Percentiles rank a stretch among this genome's conserved stretches.
Evolutionary conservation across 2,329 filamentous ascomycete species (phyloP).

Genomic region (Aquanectria penicillioides): DNA sequence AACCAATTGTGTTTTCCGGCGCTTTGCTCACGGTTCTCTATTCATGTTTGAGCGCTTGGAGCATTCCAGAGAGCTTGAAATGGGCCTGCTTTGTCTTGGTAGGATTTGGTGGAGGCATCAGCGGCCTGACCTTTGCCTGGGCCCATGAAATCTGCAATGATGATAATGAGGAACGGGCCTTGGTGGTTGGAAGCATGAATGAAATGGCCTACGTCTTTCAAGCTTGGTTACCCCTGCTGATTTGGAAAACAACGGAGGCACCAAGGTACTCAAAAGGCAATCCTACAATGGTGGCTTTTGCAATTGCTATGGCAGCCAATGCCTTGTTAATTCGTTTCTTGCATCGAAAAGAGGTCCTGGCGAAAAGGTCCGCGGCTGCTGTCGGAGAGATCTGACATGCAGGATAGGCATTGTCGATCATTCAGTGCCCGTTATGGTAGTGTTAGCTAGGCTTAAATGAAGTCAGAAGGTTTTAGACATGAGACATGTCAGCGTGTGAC

Average conservation of each 20-base stretch:
- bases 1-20: constrained; percentile 67
- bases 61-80: constrained; percentile 63
- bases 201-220: constrained; percentile 76
- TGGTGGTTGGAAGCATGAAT: constrained; percentile 75
- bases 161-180: constrained; percentile 71
- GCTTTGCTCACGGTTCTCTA: constrained; percentile 52
- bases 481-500: no score
- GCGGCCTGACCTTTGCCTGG: constrained; percentile 59
- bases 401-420: no score
- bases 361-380: constrained; percentile 12
- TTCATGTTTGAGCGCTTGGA: constrained; percentile 54
- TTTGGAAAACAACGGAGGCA: constrained; percentile 73
- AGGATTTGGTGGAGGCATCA: constrained; percentile 60
- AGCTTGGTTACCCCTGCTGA: constrained; percentile 73
- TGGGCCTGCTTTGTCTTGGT: constrained; percentile 71
- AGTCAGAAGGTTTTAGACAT: no score
- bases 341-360: constrained; percentile 53
- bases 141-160: constrained; percentile 60
- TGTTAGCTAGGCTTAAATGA: no score
- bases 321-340: constrained; percentile 59
- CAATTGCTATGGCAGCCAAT: constrained; percentile 58
- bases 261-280: constrained; percentile 71
- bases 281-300: constrained; percentile 62
- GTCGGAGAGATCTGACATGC: constrained; percentile 14
- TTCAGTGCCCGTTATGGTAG: no score